These are phyloP conservation scores for Epichloe aotearoae DNA, from an alignment of 2,329 filamentous ascomycete genomes.

Conservation along the genomic window DNA sequence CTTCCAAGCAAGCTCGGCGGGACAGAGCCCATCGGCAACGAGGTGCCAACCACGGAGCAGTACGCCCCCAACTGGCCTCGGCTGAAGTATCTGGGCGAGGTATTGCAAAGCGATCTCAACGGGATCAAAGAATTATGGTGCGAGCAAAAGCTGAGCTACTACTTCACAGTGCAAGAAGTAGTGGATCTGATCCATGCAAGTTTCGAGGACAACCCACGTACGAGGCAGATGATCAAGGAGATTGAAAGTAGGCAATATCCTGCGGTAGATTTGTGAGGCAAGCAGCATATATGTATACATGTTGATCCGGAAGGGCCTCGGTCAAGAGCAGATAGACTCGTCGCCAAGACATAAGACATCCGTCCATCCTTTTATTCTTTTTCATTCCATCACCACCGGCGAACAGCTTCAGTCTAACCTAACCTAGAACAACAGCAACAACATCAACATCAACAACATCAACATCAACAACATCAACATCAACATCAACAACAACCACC, in stretches of 20 bases:
- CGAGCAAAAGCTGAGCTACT: conserved; percentile 51
- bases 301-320: background rate
- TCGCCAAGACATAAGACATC: too few relatives aligned
- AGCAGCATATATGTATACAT: background rate
- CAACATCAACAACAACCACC: too few relatives aligned
- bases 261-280: conserved; percentile 3
- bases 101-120: conserved; percentile 52
- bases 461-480: too few relatives aligned
- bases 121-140: conserved; percentile 52
- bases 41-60: conserved; percentile 42
- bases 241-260: conserved; percentile 40
- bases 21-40: conserved; percentile 18
- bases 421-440: too few relatives aligned
- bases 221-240: conserved; percentile 43
- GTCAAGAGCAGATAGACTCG: too few relatives aligned
- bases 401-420: too few relatives aligned
- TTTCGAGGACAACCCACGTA: conserved; percentile 49
- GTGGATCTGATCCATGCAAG: conserved; percentile 49
- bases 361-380: too few relatives aligned
- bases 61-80: conserved; percentile 50
- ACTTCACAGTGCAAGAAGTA: conserved; percentile 48
- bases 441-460: too few relatives aligned
- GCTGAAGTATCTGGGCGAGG: conserved; percentile 49
- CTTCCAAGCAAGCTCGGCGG: conserved; percentile 28
- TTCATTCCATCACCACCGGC: too few relatives aligned